phyloP scores from a whole-genome alignment of 768 basidiomycete genomes.

The Psilocybe subaeruginosa region DNA sequence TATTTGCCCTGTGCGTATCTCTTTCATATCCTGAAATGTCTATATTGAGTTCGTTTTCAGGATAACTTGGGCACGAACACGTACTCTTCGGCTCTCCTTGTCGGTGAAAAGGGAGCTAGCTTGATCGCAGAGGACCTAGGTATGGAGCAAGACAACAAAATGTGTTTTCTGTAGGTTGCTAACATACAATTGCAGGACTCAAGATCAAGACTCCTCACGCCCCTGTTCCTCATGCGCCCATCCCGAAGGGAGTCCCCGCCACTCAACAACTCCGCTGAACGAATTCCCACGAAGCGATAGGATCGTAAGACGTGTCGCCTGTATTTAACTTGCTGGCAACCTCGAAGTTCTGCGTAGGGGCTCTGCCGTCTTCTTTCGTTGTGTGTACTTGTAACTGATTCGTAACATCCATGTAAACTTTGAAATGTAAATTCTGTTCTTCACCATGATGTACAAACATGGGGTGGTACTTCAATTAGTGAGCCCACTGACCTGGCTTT shows the following conservation, averaged over 20 bases:
- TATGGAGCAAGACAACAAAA: slow-evolving; percentile 26
- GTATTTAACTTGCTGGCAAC: background rate
- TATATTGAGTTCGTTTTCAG: slow-evolving; percentile 29
- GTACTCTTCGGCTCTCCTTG: slow-evolving; percentile 69
- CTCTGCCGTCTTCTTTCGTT: background rate
- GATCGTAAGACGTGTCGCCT: background rate
- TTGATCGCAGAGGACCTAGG: slow-evolving; percentile 67
- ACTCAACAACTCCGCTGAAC: slow-evolving; percentile 50
- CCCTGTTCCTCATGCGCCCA: slow-evolving; percentile 69
- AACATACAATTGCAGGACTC: slow-evolving; percentile 42
- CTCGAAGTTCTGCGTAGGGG: too few species aligned
- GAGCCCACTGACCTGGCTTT: too few species aligned
- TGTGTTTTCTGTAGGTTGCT: background rate
- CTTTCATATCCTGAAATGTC: background rate
- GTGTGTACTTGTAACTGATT: background rate
- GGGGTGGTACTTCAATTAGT: too few species aligned
- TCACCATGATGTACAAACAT: slow-evolving; percentile 14
- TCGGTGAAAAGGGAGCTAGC: slow-evolving; percentile 71
- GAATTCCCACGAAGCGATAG: background rate
- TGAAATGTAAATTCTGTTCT: slow-evolving; percentile 8
- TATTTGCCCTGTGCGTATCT: slow-evolving; percentile 63
- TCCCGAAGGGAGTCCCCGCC: slow-evolving; percentile 52
- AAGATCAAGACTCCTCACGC: slow-evolving; percentile 67
- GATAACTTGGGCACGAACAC: slow-evolving; percentile 77
- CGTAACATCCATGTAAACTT: slow-evolving; percentile 6